Percentiles rank a stretch among this genome's conserved stretches.
These are phyloP conservation scores for Epichloe gansuensis DNA, from an alignment of 2,329 filamentous ascomycete species.

Conservation along the genomic window DNA sequence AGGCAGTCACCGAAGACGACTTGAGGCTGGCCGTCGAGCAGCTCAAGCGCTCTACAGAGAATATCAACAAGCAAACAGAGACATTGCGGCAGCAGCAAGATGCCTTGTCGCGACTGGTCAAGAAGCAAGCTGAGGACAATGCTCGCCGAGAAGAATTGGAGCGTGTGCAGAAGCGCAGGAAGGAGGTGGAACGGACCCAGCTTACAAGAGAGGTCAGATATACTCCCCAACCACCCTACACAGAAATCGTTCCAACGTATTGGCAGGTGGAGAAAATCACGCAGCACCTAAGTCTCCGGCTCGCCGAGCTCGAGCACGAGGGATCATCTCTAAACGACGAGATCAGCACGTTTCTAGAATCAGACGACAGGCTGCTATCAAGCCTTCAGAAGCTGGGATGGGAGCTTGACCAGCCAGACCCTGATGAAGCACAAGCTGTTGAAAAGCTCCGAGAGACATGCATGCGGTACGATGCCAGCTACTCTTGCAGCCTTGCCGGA, in stretches of 20 bases:
- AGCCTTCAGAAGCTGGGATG: slow-evolving; percentile 55
- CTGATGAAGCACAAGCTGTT: slow-evolving; percentile 39
- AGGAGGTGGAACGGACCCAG: slow-evolving; percentile 27
- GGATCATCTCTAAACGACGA: slow-evolving; percentile 34
- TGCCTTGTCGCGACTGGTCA: slow-evolving; percentile 40
- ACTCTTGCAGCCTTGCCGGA: too few relatives aligned
- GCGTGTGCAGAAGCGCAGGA: slow-evolving; percentile 15
- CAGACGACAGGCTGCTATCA: slow-evolving; percentile 53
- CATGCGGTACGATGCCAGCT: slow-evolving; percentile 29
- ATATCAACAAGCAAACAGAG: slow-evolving; percentile 52
- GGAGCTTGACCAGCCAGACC: slow-evolving; percentile 42
- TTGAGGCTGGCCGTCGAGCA: slow-evolving; percentile 49
- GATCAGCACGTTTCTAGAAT: slow-evolving; percentile 37
- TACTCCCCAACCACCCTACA: not conserved
- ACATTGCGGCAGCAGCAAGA: slow-evolving; percentile 49
- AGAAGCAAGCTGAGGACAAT: slow-evolving; percentile 23
- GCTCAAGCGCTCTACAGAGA: slow-evolving; percentile 50
- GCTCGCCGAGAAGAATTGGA: slow-evolving; percentile 19
- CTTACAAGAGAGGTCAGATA: slow-evolving; percentile 28
- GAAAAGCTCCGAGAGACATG: slow-evolving; percentile 46
- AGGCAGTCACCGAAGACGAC: slow-evolving; percentile 45
- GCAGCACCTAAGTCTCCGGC: slow-evolving; percentile 32
- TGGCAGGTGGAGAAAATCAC: slow-evolving; percentile 36
- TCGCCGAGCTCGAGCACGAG: slow-evolving; percentile 40
- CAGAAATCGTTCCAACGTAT: not conserved